Percentiles rank a stretch among this genome's conserved stretches.
Conservation (phyloP, 1,139 yeast species). For the Debaryomyces fabryi region DNA sequence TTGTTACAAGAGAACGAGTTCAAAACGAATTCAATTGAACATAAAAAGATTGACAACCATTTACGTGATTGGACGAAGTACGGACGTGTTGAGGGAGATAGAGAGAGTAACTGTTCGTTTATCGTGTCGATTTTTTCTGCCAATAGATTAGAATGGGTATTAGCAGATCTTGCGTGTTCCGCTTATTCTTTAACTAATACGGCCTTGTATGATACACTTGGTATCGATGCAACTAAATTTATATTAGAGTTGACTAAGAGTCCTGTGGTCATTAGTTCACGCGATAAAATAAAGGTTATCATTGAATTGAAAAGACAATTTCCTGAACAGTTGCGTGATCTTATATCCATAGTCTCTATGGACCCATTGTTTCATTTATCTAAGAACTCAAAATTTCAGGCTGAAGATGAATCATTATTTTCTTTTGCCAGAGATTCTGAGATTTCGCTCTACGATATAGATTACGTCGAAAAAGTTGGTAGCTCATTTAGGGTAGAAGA, state of each 20-base stretch:
- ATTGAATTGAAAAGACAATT: constrained; percentile 29
- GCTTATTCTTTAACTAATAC: constrained; percentile 41
- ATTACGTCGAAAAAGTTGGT: constrained; percentile 60
- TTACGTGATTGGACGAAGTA: constrained; percentile 14
- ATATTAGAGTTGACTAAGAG: constrained; percentile 37
- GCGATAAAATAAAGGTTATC: constrained; percentile 33
- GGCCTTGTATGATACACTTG: constrained; percentile 46
- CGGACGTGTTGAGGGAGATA: constrained; percentile 10
- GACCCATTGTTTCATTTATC: constrained; percentile 33
- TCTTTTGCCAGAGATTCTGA: constrained; percentile 25
- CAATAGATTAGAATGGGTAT: constrained; percentile 43
- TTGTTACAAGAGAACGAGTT: constrained; percentile 48
- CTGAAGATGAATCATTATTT: constrained; percentile 17
- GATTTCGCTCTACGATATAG: constrained; percentile 45
- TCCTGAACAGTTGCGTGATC: constrained; percentile 27
- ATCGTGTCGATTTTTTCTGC: constrained; percentile 38
- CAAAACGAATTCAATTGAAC: constrained; percentile 32
- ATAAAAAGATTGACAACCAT: constrained; percentile 28
- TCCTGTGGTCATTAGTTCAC: constrained; percentile 39
- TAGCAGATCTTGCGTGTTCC: constrained; percentile 41
- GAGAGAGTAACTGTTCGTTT: constrained; percentile 37
- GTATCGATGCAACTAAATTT: constrained; percentile 37
- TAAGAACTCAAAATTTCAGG: constrained; percentile 19
- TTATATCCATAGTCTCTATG: constrained; percentile 41
- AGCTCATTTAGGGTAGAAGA: constrained; percentile 45